phyloP scores from a whole-genome alignment of 345 rosid species.

The Lepidium didymum region DNA sequence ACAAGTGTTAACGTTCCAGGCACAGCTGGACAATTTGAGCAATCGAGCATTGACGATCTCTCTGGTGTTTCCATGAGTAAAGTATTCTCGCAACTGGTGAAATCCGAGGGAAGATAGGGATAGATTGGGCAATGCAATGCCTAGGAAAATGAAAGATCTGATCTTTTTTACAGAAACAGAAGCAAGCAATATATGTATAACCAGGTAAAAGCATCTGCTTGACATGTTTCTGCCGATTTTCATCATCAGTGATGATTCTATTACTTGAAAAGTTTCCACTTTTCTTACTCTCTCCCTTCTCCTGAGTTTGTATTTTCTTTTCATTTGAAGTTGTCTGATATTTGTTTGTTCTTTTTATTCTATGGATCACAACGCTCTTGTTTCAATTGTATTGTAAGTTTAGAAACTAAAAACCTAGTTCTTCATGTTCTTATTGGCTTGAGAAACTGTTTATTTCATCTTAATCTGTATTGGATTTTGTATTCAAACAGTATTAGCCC shows the following conservation, averaged over 20 bases:
- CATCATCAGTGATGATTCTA: neutral
- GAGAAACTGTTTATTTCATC: neutral
- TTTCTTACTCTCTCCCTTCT: neutral
- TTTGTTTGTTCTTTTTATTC: conserved; percentile 16
- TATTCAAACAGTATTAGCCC: neutral
- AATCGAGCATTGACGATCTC: conserved; percentile 46
- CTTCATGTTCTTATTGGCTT: conserved; percentile 8
- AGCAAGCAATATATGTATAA: neutral
- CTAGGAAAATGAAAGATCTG: neutral
- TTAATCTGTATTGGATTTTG: neutral
- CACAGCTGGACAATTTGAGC: conserved; percentile 38
- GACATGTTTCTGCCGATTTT: neutral
- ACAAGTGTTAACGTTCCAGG: conserved; percentile 23
- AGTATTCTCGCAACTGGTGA: conserved; percentile 85
- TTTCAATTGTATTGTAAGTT: conserved; percentile 5
- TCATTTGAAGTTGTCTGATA: conserved; percentile 3
- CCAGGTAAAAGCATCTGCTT: neutral
- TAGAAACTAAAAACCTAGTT: neutral
- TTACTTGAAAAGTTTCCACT: neutral
- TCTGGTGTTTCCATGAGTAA: conserved; percentile 79
- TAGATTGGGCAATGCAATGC: neutral
- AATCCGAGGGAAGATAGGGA: conserved; percentile 74
- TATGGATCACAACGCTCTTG: neutral
- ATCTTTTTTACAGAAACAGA: neutral
- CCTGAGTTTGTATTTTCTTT: conserved; percentile 14